These are phyloP conservation scores for Zhuliangozyma parablackwelliae DNA, from an alignment of 1,139 yeast species.

Conservation along the genomic window DNA sequence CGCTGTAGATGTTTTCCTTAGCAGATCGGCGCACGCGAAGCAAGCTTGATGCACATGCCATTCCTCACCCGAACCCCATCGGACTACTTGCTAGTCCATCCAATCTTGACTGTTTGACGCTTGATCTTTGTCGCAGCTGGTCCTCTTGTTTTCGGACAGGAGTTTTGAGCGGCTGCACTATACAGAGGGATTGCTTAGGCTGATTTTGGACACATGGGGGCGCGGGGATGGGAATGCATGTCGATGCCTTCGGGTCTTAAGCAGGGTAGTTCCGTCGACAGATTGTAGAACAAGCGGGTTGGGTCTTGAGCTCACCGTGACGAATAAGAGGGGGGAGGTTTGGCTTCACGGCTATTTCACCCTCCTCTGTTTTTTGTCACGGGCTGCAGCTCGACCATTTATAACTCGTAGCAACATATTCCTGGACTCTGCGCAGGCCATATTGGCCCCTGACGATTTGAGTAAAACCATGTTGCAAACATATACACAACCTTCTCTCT, in stretches of 20 bases:
- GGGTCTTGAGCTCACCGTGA: constrained; percentile 63
- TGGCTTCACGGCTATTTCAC: background rate
- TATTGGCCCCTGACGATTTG: constrained; percentile 75
- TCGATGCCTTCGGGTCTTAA: constrained; percentile 33
- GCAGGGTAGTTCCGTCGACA: constrained; percentile 90
- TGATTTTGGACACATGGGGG: constrained; percentile 16
- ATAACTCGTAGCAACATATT: constrained; percentile 70
- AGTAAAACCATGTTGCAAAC: constrained; percentile 91
- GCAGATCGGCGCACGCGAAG: constrained; percentile 74
- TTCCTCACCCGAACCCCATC: background rate
- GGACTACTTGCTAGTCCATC: background rate
- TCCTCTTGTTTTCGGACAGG: constrained; percentile 34
- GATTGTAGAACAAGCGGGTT: constrained; percentile 59
- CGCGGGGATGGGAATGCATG: constrained; percentile 12
- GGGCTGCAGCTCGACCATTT: constrained; percentile 54
- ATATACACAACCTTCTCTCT: constrained; percentile 17
- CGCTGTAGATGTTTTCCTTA: constrained; percentile 38
- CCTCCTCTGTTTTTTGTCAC: background rate
- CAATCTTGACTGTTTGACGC: constrained; percentile 6
- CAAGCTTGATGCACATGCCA: constrained; percentile 31
- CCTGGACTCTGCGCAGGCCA: constrained; percentile 88
- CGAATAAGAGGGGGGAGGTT: background rate
- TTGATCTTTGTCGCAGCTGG: constrained; percentile 27
- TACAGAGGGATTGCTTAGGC: constrained; percentile 16
- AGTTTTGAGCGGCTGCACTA: constrained; percentile 47